Conservation (phyloP, 1,139 yeast species). For the Pichia sp. region DNA sequence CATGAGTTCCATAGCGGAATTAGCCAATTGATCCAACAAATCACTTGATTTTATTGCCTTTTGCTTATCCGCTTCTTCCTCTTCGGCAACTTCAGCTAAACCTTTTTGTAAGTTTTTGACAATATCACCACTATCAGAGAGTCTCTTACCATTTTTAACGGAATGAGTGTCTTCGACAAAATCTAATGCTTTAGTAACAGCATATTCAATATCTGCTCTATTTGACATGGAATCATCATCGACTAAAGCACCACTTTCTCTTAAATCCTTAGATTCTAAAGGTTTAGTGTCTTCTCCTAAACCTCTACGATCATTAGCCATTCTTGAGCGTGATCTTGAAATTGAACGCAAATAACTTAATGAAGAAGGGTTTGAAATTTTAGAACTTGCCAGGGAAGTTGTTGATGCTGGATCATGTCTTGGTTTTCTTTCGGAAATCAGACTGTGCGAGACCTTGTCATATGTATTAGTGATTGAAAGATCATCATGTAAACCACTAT, state of each 20-base stretch:
- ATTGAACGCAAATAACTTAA: constrained; percentile 54
- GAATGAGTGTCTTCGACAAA: constrained; percentile 26
- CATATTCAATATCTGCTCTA: constrained; percentile 33
- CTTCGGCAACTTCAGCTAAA: constrained; percentile 24
- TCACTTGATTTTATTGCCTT: constrained; percentile 15
- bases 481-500: constrained; percentile 38
- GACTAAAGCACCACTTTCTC: constrained; percentile 38
- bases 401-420: constrained; percentile 32
- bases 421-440: constrained; percentile 31
- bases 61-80: constrained; percentile 22
- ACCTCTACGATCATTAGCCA: constrained; percentile 30
- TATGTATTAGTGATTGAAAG: constrained; percentile 13
- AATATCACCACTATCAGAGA: constrained; percentile 31
- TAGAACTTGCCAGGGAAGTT: constrained; percentile 12
- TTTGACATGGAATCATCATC: constrained; percentile 33
- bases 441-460: constrained; percentile 9
- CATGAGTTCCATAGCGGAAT: constrained; percentile 19
- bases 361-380: constrained; percentile 28
- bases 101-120: constrained; percentile 15
- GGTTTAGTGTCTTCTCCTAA: constrained; percentile 26
- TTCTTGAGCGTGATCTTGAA: constrained; percentile 60
- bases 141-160: constrained; percentile 18
- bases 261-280: constrained; percentile 30
- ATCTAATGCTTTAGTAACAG: constrained; percentile 34
- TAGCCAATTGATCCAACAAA: constrained; percentile 19